Conservation (phyloP, 805 yeast genomes). For the Metschnikowia hibisci region DNA sequence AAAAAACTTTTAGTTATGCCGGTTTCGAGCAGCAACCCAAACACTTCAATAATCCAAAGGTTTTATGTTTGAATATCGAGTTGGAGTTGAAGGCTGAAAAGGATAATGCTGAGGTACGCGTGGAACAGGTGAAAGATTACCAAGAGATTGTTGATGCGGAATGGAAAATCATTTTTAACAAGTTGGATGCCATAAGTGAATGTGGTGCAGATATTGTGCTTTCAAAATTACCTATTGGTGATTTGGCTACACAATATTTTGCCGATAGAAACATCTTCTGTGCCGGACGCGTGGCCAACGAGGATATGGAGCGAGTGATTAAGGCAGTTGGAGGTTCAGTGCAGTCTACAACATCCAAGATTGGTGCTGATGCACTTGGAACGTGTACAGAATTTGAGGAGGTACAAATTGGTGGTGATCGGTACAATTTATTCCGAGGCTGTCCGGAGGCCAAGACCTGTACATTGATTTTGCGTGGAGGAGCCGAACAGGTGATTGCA, state of each 20-base stretch:
- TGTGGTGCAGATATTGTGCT: conserved; percentile 92
- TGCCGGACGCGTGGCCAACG: conserved; percentile 89
- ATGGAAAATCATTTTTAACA: conserved; percentile 88
- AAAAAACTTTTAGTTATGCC: conserved; percentile 95
- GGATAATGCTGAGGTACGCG: conserved; percentile 97
- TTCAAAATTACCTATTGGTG: conserved; percentile 95
- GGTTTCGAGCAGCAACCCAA: conserved; percentile 99
- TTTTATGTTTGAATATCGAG: conserved; percentile 84
- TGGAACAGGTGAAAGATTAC: conserved; percentile 88
- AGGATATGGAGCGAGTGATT: conserved; percentile 89
- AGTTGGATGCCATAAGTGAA: conserved; percentile 73
- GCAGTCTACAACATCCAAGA: conserved; percentile 71
- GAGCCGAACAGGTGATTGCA: conserved; percentile 96
- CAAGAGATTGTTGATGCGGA: conserved; percentile 99
- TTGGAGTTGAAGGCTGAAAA: conserved; percentile 96
- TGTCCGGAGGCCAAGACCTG: conserved; percentile 92
- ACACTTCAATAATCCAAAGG: conserved; percentile 70
- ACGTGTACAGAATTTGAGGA: conserved; percentile 68
- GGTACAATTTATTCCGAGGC: conserved; percentile 90
- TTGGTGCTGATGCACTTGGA: conserved; percentile 59
- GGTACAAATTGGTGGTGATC: conserved; percentile 91
- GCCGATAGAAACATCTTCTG: conserved; percentile 96
- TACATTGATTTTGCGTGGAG: conserved; percentile 91
- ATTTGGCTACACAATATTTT: conserved; percentile 96
- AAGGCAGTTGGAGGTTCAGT: conserved; percentile 91